Evolutionary conservation across 192 early-diverging fungal species (phyloP).

Genomic region (Nowakowskiella sp.): DNA sequence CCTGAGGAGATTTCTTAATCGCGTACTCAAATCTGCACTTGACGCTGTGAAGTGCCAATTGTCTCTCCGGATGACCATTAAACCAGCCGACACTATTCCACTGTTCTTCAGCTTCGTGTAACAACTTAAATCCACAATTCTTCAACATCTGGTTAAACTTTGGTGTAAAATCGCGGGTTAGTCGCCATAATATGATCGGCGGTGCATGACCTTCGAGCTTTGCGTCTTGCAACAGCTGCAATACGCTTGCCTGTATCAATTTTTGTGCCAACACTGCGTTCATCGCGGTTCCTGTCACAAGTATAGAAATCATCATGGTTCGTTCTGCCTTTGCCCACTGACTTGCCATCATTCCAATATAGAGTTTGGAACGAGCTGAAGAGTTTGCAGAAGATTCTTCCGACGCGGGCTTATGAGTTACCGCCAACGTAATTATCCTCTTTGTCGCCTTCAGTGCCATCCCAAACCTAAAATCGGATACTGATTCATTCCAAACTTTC

Average conservation of each 20-base stretch:
- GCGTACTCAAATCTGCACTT: background rate
- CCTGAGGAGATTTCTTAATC: too few relatives aligned
- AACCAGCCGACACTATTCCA: background rate
- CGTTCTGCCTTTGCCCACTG: background rate
- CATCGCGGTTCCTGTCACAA: background rate
- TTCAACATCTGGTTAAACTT: background rate
- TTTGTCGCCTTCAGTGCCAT: background rate
- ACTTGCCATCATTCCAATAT: background rate
- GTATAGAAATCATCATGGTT: background rate
- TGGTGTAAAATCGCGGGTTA: background rate
- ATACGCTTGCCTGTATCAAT: background rate
- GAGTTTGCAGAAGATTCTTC: background rate
- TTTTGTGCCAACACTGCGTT: background rate
- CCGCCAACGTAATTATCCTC: background rate
- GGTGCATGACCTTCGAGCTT: background rate
- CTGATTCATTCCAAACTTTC: background rate
- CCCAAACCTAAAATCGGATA: background rate
- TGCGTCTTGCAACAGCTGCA: background rate
- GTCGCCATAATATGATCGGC: background rate
- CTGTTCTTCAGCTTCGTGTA: background rate
- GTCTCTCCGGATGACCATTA: background rate
- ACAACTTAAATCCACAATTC: background rate
- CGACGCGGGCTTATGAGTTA: background rate
- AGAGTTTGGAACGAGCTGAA: background rate
- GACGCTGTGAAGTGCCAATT: background rate